Percentiles rank a stretch among this genome's conserved stretches.
Evolutionary conservation across 768 basidiomycete species (phyloP).

Genomic region (Kwoniella newhampshirensis): DNA sequence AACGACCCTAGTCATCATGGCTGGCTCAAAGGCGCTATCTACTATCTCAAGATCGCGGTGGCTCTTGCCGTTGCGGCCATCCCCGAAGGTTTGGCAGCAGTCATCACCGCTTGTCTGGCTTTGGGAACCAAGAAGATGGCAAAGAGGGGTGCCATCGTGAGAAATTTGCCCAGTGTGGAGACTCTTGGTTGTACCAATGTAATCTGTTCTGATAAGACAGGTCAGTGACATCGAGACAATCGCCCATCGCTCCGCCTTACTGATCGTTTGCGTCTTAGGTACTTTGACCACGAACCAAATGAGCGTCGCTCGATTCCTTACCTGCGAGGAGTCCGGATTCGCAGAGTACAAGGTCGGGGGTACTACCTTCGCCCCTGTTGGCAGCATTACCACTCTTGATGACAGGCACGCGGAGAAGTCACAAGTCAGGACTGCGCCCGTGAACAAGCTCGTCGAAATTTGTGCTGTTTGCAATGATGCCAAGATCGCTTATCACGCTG

Average conservation of each 20-base stretch:
- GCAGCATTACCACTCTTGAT: constrained; percentile 67
- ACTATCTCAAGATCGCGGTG: constrained; percentile 99
- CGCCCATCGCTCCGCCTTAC: background rate
- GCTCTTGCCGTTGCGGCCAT: constrained; percentile 98
- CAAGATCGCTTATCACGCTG: constrained; percentile 77
- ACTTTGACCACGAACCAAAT: constrained; percentile 96
- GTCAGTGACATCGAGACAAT: constrained; percentile 48
- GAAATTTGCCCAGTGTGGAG: constrained; percentile 94
- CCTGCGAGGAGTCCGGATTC: constrained; percentile 61
- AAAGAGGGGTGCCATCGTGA: constrained; percentile 94
- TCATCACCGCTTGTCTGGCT: constrained; percentile 94
- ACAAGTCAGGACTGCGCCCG: constrained; percentile 42
- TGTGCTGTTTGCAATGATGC: constrained; percentile 92
- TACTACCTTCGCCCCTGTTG: constrained; percentile 84
- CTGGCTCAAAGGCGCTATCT: constrained; percentile 86
- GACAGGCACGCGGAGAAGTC: constrained; percentile 66
- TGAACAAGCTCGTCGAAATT: constrained; percentile 72
- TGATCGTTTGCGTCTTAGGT: constrained; percentile 14
- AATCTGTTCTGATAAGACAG: constrained; percentile 98
- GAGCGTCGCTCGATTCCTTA: constrained; percentile 87
- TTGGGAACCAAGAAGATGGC: constrained; percentile 99
- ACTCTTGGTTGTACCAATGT: constrained; percentile 97
- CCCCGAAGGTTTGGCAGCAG: constrained; percentile 95
- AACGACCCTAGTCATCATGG: constrained; percentile 92
- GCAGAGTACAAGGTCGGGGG: constrained; percentile 81